phyloP scores from a whole-genome alignment of 441 rosid genomes.

The Lepidium campestre region DNA sequence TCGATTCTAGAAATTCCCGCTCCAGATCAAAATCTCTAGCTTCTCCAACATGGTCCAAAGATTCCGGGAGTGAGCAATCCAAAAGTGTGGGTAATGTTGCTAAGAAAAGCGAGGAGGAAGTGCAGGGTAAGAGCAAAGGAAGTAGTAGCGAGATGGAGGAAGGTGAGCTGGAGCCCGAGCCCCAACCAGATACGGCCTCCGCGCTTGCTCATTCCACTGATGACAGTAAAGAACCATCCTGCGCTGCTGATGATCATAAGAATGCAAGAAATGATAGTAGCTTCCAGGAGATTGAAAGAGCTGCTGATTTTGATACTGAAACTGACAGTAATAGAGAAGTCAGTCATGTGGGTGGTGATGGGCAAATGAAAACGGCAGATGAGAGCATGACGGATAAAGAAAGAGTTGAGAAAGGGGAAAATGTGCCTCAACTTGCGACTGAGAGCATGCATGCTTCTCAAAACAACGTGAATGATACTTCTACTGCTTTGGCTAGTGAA shows the following conservation, averaged over 20 bases:
- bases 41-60: slow-evolving; percentile 63
- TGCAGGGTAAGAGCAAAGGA: slow-evolving; percentile 39
- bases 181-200: slow-evolving; percentile 23
- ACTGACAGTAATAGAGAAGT: slow-evolving; percentile 26
- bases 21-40: slow-evolving; percentile 44
- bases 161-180: slow-evolving; percentile 93
- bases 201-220: slow-evolving; percentile 11
- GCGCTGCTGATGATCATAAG: slow-evolving; percentile 18
- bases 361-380: slow-evolving; percentile 12
- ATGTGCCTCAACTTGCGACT: slow-evolving; percentile 28
- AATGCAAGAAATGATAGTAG: not conserved
- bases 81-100: slow-evolving; percentile 48
- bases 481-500: slow-evolving; percentile 26
- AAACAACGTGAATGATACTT: slow-evolving; percentile 23
- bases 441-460: slow-evolving; percentile 27
- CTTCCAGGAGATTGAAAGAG: not conserved
- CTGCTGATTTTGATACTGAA: slow-evolving; percentile 10
- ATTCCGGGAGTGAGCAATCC: slow-evolving; percentile 64
- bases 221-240: slow-evolving; percentile 10
- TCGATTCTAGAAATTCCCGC: slow-evolving; percentile 31
- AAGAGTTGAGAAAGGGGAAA: slow-evolving; percentile 25
- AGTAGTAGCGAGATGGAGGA: slow-evolving; percentile 96
- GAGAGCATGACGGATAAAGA: slow-evolving; percentile 24
- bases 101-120: slow-evolving; percentile 41
- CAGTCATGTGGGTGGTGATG: slow-evolving; percentile 29